Evolutionary conservation across 1,284 basidiomycete genomes (phyloP), one percentile per base, ranked within the genome.

Genomic region (Lentinus polychrous): DNA sequence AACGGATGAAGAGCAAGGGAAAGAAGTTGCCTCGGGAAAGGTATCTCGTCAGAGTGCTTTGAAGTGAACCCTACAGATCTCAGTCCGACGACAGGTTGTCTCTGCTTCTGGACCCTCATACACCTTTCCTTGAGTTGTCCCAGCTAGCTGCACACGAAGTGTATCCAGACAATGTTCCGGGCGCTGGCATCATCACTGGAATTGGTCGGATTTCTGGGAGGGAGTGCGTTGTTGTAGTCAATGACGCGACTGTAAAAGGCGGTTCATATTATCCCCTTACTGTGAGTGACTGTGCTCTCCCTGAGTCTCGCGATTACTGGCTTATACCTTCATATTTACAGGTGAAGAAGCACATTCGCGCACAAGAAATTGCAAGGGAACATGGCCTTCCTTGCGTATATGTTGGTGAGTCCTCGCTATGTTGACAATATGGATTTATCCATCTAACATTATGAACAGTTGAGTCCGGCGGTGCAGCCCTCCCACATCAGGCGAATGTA

Each of bases 261-360:
- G 93, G 93, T 1, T 89, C 88, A 0, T 95, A 95, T 67, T 94
- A 94, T 63, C 94, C 94, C 11, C 70, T 97, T 51, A 94, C 93
- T 8, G 91, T 90, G 50, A 27, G 27, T 27, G 6, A 52, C 72
- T 60, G 7, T 23, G 3, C 14, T 23, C 43, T 43, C n/a, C 23
- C 42, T n/a, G 23, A 18, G 37, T 10, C 46, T 18, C 49, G 11
- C n/a, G 15, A 6, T 31, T 44, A 42, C 41, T 35, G 35, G 17
- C 54, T 47, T 23, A 38, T 23, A 23, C 50, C 37, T 43, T 34
- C 17, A 36, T 47, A 24, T 22, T 2, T 41, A 5, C 55, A 88
- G 83, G 88, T 94, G 56, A 97, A 96, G 81, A 97, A 97, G 66
- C 94, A 97, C 62, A 70, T 97, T 18, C 81, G 94, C 35, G 94